These are phyloP conservation scores for Melaleuca alternifolia DNA, from an alignment of 345 rosid species.

Conservation along the genomic window DNA sequence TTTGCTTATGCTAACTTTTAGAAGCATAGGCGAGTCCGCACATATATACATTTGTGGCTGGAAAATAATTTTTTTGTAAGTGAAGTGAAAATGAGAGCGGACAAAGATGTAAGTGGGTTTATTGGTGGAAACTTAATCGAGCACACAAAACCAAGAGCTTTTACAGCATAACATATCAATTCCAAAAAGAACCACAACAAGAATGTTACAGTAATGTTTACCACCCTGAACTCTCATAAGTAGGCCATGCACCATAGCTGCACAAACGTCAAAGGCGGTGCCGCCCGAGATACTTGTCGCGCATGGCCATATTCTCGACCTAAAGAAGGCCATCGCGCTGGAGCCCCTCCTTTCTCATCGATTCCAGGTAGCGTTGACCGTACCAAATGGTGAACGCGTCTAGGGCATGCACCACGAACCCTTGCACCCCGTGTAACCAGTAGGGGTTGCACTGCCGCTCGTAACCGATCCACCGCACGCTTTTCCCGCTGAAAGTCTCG, in stretches of 20 bases:
- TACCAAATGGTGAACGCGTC: neutral
- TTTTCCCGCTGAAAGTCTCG: conserved; percentile 20
- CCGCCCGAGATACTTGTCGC: neutral
- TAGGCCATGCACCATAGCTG: neutral
- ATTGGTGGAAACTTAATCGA: neutral
- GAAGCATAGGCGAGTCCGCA: no score
- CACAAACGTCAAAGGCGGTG: neutral
- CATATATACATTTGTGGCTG: neutral
- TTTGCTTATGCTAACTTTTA: neutral
- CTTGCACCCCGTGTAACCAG: conserved; percentile 1
- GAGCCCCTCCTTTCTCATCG: neutral
- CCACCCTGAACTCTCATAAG: neutral
- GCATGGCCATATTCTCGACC: neutral
- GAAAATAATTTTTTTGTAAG: neutral
- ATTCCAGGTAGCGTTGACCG: neutral
- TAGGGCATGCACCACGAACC: neutral
- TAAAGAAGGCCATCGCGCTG: neutral
- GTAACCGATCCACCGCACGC: conserved; percentile 34
- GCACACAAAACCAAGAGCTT: neutral
- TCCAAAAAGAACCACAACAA: neutral
- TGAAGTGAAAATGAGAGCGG: neutral
- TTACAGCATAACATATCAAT: neutral
- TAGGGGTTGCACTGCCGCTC: conserved; percentile 22
- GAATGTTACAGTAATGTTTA: neutral
- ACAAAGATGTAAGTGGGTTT: neutral